These are phyloP conservation scores for Astraeus odoratus DNA, from an alignment of 768 basidiomycete genomes.

Conservation along the genomic window DNA sequence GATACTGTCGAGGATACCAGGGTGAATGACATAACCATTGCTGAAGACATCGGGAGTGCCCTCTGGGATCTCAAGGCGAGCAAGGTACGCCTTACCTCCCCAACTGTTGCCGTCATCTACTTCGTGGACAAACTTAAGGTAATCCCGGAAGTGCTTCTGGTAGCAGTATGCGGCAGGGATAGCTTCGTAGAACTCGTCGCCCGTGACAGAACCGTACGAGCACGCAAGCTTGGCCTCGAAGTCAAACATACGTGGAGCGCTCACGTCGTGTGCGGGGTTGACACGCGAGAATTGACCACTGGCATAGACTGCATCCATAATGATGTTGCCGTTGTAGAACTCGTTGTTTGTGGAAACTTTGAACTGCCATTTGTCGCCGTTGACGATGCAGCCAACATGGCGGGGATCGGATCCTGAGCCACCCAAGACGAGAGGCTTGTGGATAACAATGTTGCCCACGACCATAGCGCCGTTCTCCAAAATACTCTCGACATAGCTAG, in stretches of 20 bases:
- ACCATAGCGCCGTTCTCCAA: conserved; percentile 29
- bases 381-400: conserved; percentile 21
- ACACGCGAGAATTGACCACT: conserved; percentile 21
- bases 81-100: conserved; percentile 21
- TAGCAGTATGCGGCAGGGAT: conserved; percentile 11
- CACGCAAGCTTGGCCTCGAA: conserved; percentile 15
- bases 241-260: conserved; percentile 17
- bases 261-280: conserved; percentile 22
- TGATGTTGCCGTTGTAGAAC: conserved; percentile 17
- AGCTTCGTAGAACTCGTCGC: conserved; percentile 12
- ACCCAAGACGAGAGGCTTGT: conserved; percentile 23
- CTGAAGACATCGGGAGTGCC: conserved; percentile 23
- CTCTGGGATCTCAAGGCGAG: conserved; percentile 14
- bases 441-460: conserved; percentile 19
- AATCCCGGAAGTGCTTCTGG: conserved; percentile 20
- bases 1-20: conserved; percentile 28
- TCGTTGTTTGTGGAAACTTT: conserved; percentile 19
- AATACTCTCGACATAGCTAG: conserved; percentile 24
- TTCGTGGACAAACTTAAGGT: conserved; percentile 22
- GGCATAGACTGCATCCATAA: conserved; percentile 24
- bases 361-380: conserved; percentile 24
- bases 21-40: conserved; percentile 26
- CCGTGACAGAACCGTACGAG: conserved; percentile 6
- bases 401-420: conserved; percentile 4
- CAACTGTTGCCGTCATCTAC: conserved; percentile 21